Evolutionary conservation across 2,329 filamentous ascomycete genomes (phyloP), one percentile per base, ranked within the genome.

Genomic region (Epichloe sylvatica): DNA sequence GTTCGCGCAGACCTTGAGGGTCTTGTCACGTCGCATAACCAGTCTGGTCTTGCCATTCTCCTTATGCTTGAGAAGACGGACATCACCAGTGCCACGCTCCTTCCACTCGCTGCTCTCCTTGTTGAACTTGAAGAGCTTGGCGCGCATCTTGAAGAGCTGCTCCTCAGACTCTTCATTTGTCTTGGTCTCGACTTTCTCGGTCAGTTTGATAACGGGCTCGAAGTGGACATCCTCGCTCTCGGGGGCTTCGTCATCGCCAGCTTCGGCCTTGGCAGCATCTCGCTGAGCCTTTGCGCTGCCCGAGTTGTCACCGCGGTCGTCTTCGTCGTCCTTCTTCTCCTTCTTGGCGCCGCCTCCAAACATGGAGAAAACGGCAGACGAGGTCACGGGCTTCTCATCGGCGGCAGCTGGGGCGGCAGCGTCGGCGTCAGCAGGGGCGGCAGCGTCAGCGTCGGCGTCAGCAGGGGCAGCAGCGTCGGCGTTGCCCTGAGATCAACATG

Each of bases 21-120:
- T 98, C 87, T 97, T 97, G 77, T 98, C 92, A 67, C 92, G 81
- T 69, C 92, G 86, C 92, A 98, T 98, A 60, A 98, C 92, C 62
- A 98, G 76, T 61, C 92, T 83, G 52, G 90, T 95, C 84, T 97
- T 97, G 72, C 85, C 82, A 69, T 95, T 96, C 76, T 96, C 90
- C 80, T 89, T 92, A 78, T 98, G 92, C 83, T 96, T 97, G 66
- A 98, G 77, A 70, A 98, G 78, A 64, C 91, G 82, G 56, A 97
- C 90, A 63, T 97, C 91, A 62, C 92, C 92, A 57, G 92, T 97
- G 57, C 92, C 92, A 66, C 92, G 85, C 81, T 98, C 92, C 79
- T 97, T 98, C 92, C 92, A 98, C 76, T 97, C 92, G 69, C 84
- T 84, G 60, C 78, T 80, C 49, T 95, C 88, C 60, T 86, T 81